Evolutionary conservation across 768 basidiomycete genomes (phyloP), one percentile per base, ranked within the genome.

Genomic region (Cubamyces lactineus): DNA sequence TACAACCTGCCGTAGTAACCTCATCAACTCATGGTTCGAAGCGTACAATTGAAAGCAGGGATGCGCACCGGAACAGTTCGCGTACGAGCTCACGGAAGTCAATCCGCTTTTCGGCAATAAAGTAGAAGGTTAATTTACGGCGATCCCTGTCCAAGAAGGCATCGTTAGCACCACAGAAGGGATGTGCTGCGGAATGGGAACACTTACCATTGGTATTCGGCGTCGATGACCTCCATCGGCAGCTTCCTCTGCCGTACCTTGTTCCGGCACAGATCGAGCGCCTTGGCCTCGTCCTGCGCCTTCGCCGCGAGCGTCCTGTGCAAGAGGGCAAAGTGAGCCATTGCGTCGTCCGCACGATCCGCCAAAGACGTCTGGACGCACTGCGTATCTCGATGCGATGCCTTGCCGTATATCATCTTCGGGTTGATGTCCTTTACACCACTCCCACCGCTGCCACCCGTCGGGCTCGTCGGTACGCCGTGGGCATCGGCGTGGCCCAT

Each of bases 161-260:
- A 21, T n/a, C 23, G 34, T 45, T 46, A 63, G 19, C 46, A 51
- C 43, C 42, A 30, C 26, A 21, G 28, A 28, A 58, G 39, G 2
- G 38, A 42, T 38, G 26, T 43, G 38, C 19, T 17, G 21, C 45
- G 12, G 30, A 12, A 16, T 58, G 47, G 1, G 6, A 15, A 40
- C 24, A 77, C 89, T 28, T 59, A 95, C 95, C 95, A 98, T 72
- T 99, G 96, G 78, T 96, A 99, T 76, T 98, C 96, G 34, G 96
- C 96, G 75, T 98, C 96, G 51, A 97, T 88, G 61, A 99, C 95
- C 75, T 98, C 94, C 96, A 99, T 99, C 17, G 95, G 95, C 71
- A 98, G 77, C 72, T 94, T 94, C 78, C 96, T 92, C 74, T 94
- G 93, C 55, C 88, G 81, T 15, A 97, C 96, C 75, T 98, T 98